A percentile compares a stretch with the other conserved stretches of the same genome.
Conservation (phyloP, 148 eudicot species). For the Silene latifolia region DNA sequence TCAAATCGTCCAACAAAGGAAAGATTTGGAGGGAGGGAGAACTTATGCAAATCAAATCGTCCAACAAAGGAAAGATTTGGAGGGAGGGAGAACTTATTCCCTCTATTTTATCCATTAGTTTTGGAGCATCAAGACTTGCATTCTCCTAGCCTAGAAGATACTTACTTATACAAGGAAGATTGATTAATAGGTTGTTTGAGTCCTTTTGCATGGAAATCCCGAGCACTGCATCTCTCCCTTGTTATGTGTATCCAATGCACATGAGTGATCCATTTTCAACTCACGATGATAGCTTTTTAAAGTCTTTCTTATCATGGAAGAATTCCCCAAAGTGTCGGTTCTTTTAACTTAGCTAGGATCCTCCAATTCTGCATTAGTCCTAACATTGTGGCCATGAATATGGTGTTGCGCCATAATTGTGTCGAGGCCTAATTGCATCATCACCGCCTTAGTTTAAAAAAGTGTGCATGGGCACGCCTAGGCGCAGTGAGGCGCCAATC, state of each 20-base stretch:
- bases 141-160: not conserved
- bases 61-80: no score
- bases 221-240: not conserved
- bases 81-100: no score
- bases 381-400: not conserved
- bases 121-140: no score
- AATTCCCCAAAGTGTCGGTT: not conserved
- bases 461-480: no score
- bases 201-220: not conserved
- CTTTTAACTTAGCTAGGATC: not conserved
- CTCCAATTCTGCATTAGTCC: not conserved
- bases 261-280: not conserved
- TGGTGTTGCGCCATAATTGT: not conserved
- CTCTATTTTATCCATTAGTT: no score
- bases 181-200: not conserved
- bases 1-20: no score
- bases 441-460: no score
- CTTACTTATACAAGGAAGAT: not conserved
- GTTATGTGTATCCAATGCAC: not conserved
- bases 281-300: not conserved
- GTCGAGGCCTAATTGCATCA: not conserved
- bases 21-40: no score
- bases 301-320: not conserved
- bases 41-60: no score
- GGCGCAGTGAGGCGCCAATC: no score